A percentile compares a stretch with the other conserved stretches of the same genome.
These are phyloP conservation scores for Collybia nuda DNA, from an alignment of 768 basidiomycete species.

Conservation along the genomic window DNA sequence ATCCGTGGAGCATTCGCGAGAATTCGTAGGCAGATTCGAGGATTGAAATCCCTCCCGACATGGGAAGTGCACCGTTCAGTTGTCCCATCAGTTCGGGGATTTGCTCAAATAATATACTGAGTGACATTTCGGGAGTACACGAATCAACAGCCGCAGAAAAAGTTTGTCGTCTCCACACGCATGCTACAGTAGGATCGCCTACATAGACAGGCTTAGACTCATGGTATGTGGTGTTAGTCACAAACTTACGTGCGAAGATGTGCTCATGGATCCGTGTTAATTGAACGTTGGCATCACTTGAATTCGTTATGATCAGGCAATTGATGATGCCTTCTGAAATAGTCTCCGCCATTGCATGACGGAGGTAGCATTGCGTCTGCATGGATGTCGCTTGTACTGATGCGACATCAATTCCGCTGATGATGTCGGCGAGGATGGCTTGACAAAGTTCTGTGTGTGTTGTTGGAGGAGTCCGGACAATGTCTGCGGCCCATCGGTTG, in stretches of 20 bases:
- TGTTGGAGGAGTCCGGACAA: conserved; percentile 57
- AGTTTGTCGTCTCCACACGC: conserved; percentile 88
- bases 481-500: conserved; percentile 86
- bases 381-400: conserved; percentile 54
- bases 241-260: conserved; percentile 74
- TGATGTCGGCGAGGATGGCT: conserved; percentile 61
- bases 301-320: conserved; percentile 84
- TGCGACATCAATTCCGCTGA: conserved; percentile 46
- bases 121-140: conserved; percentile 70
- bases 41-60: conserved; percentile 51
- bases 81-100: conserved; percentile 62
- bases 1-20: conserved; percentile 84
- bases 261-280: conserved; percentile 87
- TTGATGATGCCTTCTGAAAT: conserved; percentile 82
- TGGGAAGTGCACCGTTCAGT: conserved; percentile 44
- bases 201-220: conserved; percentile 2
- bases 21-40: conserved; percentile 77
- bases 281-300: conserved; percentile 80
- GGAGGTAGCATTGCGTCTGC: conserved; percentile 75
- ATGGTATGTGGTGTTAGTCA: background rate
- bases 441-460: conserved; percentile 52
- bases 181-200: conserved; percentile 89
- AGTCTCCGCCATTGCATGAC: conserved; percentile 78
- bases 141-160: conserved; percentile 84
- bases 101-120: conserved; percentile 67